Base-by-base conservation (phyloP, 1,139 yeast genomes). In the Candida pseudoviswanathii region DNA sequence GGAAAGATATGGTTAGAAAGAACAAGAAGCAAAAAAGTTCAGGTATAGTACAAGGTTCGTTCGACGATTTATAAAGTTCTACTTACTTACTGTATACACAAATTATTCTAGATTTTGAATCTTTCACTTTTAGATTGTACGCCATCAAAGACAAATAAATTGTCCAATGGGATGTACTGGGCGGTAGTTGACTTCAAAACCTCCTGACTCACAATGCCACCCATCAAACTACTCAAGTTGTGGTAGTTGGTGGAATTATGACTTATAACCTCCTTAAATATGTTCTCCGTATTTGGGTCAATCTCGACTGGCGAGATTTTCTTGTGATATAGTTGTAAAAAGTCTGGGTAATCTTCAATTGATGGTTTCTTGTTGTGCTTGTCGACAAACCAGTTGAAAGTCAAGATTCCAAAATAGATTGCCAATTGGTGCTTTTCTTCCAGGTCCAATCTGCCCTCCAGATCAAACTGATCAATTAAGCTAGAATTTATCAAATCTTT, bases 201-300 rank as follows among this genome's bases (percentile, higher is more conserved):
- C 60, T 90, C 97, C 61, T 90, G 96, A 16, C 90, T 83, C 0
- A 82, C 89, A 8, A 89, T 68, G 0, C 96, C 96, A 3, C 96
- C 96, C 58, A 88, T 69, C n/a, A 86, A 65, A 54, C 72, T 66
- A 41, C 63, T 56, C 6, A 63, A 53, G 49, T 73, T 73, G 49
- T 71, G 76, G 54, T 73, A 73, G 41, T 61, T 60, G 21, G 60
- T 60, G 5, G 69, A 57, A 46, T 60, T 62, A 52, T 73, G 78
- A 46, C 54, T 46, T 33, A 72, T 54, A 4, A 71, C 53, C 53
- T 73, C 77, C 43, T 61, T 56, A 47, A 70, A 62, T 1, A 65
- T 57, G 58, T 55, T 48, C 64, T 60, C 2, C 64, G 59, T 10
- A 33, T 47, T 29, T 51, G 47, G 4, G 48, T 38, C 31, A 64